Conservation (phyloP, 2,329 filamentous ascomycete genomes). For the Cordyceps cateniannulata region DNA sequence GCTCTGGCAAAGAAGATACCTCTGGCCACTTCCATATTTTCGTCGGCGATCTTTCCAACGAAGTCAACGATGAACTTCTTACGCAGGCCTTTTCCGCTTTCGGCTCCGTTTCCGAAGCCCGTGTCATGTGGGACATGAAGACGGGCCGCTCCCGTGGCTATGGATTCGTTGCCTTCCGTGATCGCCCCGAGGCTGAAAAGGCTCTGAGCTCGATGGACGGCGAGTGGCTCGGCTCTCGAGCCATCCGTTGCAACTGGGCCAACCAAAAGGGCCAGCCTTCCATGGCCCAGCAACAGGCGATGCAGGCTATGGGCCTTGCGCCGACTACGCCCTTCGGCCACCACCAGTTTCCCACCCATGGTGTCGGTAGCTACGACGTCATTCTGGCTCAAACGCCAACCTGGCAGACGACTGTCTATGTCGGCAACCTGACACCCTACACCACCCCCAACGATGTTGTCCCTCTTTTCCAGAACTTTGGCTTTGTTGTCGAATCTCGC, state of each 20-base stretch:
- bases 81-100: conserved; percentile 93
- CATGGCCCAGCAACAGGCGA: conserved; percentile 93
- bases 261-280: conserved; percentile 99
- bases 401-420: conserved; percentile 98
- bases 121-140: conserved; percentile 99
- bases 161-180: conserved; percentile 95
- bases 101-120: conserved; percentile 90
- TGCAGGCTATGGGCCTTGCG: conserved; percentile 97
- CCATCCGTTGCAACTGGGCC: conserved; percentile 99
- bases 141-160: conserved; percentile 95
- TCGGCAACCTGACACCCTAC: conserved; percentile 95
- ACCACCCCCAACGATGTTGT: conserved; percentile 94
- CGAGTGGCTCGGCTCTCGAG: conserved; percentile 96
- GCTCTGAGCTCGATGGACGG: conserved; percentile 97
- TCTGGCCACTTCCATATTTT: conserved; percentile 99
- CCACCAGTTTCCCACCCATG: conserved; percentile 96
- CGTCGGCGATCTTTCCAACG: conserved; percentile 93
- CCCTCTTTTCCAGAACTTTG: conserved; percentile 98
- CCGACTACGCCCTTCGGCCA: conserved; percentile 94
- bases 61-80: conserved; percentile 95
- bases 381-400: conserved; percentile 88
- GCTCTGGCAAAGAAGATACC: conserved; percentile 88
- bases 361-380: conserved; percentile 96
- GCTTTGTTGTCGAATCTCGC: conserved; percentile 92
- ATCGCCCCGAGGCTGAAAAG: conserved; percentile 89